These are phyloP conservation scores for Melastoma candidum DNA, from an alignment of 441 rosid species.

Conservation along the genomic window DNA sequence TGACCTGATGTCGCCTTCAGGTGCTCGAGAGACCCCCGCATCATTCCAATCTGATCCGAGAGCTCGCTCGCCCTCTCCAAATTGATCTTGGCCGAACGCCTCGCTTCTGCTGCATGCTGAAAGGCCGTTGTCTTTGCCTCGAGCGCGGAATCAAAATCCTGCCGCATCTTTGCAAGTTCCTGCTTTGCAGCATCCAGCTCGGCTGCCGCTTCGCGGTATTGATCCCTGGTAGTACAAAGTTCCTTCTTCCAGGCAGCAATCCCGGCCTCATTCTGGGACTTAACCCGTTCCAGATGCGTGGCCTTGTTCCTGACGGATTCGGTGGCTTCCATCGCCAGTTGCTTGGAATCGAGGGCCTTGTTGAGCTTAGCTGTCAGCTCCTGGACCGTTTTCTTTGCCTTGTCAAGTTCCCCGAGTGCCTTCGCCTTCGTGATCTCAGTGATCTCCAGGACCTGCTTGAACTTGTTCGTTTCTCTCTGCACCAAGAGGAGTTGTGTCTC, in stretches of 20 bases:
- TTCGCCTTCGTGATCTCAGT: conserved; percentile 36
- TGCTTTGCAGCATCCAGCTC: conserved; percentile 60
- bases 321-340: conserved; percentile 41
- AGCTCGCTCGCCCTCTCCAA: conserved; percentile 37
- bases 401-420: conserved; percentile 51
- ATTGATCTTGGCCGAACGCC: conserved; percentile 30
- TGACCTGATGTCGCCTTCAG: conserved; percentile 42
- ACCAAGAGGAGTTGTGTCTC: conserved; percentile 65
- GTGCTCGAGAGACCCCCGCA: conserved; percentile 49
- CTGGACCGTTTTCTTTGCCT: conserved; percentile 40
- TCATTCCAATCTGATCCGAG: conserved; percentile 41
- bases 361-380: conserved; percentile 43
- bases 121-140: conserved; percentile 46
- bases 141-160: conserved; percentile 59
- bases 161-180: conserved; percentile 54
- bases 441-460: conserved; percentile 37
- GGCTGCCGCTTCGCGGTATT: conserved; percentile 32
- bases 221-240: conserved; percentile 45
- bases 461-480: conserved; percentile 35
- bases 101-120: conserved; percentile 64
- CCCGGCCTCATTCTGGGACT: conserved; percentile 26
- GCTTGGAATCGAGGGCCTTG: conserved; percentile 39
- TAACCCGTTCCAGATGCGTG: conserved; percentile 49
- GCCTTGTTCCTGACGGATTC: conserved; percentile 42
- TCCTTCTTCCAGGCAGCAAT: conserved; percentile 33